Conservation (phyloP, 2,329 filamentous ascomycete species). For the Exophiala xenobiotica region DNA sequence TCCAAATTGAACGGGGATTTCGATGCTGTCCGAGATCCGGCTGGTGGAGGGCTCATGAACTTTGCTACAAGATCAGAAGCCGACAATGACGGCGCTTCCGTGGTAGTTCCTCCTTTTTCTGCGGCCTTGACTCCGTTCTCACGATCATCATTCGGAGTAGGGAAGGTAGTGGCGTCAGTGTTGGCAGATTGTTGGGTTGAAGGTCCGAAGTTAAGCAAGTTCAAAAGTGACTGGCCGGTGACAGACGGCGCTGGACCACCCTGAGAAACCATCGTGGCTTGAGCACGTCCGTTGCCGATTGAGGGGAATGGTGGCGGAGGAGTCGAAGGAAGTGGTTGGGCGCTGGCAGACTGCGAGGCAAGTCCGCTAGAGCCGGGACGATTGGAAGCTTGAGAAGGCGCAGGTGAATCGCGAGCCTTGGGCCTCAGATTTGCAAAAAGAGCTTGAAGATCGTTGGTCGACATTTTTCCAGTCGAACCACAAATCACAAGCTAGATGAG, state of each 20-base stretch:
- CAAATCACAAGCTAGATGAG: conserved; percentile 11
- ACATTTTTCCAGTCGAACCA: conserved; percentile 41
- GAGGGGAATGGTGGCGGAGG: conserved; percentile 10
- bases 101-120: conserved; percentile 28
- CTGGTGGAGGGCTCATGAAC: conserved; percentile 49
- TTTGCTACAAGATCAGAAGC: conserved; percentile 59
- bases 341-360: conserved; percentile 7
- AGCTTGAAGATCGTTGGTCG: conserved; percentile 48
- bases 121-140: conserved; percentile 5
- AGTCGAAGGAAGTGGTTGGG: conserved; percentile 20
- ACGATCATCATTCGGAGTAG: conserved; percentile 28
- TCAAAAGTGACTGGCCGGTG: conserved; percentile 60
- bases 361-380: conserved; percentile 8
- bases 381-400: conserved; percentile 34
- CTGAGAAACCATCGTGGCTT: conserved; percentile 5
- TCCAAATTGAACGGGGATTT: conserved; percentile 30
- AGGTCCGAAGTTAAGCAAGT: conserved; percentile 62
- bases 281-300: conserved; percentile 4
- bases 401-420: conserved; percentile 34
- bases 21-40: conserved; percentile 34
- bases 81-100: conserved; percentile 43
- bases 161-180: conserved; percentile 1
- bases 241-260: conserved; percentile 33
- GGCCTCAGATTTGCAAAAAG: conserved; percentile 47
- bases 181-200: conserved; percentile 8